Evolutionary conservation across 192 early-diverging fungal species (phyloP).

Genomic region (Podila epicladia): DNA sequence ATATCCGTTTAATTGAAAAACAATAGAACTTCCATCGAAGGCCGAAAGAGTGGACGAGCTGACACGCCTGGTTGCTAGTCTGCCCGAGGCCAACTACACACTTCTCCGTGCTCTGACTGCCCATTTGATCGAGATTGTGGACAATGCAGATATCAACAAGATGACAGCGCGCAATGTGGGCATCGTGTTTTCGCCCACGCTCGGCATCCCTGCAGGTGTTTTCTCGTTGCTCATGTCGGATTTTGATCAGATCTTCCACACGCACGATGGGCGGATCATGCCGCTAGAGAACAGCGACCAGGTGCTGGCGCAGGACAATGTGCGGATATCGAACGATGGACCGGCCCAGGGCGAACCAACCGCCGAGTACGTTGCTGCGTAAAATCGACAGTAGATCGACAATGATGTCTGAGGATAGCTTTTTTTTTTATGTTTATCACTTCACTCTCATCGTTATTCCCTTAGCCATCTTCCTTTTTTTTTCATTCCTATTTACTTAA

Average conservation of each 20-base stretch:
- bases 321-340: not conserved
- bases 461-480: too few species aligned
- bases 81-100: constrained; percentile 93
- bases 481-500: too few species aligned
- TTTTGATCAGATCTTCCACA: constrained; percentile 87
- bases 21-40: constrained; percentile 79
- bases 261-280: constrained; percentile 68
- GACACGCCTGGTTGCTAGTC: constrained; percentile 73
- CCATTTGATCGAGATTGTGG: constrained; percentile 92
- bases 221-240: constrained; percentile 93
- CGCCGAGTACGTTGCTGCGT: not conserved
- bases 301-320: not conserved
- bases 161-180: constrained; percentile 97
- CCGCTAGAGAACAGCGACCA: constrained; percentile 35
- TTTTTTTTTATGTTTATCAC: too few species aligned
- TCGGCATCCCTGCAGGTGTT: constrained; percentile 93
- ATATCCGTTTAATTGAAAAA: not conserved
- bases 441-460: too few species aligned
- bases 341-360: not conserved
- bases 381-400: too few species aligned
- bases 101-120: constrained; percentile 86
- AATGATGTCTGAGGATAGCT: too few species aligned
- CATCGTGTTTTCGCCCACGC: constrained; percentile 95
- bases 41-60: constrained; percentile 86
- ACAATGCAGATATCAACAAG: constrained; percentile 83